These are phyloP conservation scores for Nicotiana paniculata DNA, from an alignment of 257 asterid genomes.

Conservation along the genomic window DNA sequence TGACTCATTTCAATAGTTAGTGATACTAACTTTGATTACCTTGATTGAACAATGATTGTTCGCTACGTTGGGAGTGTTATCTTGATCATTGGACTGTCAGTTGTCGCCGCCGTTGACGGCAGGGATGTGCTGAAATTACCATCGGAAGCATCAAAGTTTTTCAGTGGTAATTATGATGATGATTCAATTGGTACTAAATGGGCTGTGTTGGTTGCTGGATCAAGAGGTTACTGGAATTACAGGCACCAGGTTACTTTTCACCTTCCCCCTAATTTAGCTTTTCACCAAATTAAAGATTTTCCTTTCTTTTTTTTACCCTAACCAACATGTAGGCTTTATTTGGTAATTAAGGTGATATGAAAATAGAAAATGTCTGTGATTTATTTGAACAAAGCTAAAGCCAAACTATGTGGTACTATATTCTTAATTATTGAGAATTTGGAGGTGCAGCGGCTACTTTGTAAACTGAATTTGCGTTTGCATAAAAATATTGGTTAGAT, in stretches of 20 bases:
- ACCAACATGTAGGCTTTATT: neutral
- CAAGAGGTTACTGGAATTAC: constrained; percentile 87
- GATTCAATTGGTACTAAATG: constrained; percentile 75
- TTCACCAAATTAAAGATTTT: neutral
- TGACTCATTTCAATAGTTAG: too few relatives aligned
- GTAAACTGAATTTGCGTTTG: too few relatives aligned
- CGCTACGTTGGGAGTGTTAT: constrained; percentile 13
- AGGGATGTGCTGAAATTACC: constrained; percentile 58
- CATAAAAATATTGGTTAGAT: neutral
- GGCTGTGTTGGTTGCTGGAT: constrained; percentile 92
- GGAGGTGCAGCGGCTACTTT: too few relatives aligned
- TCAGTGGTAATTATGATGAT: constrained; percentile 33
- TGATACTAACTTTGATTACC: too few relatives aligned
- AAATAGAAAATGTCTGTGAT: neutral
- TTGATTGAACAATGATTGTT: too few relatives aligned
- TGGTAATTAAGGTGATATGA: neutral
- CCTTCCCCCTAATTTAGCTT: neutral
- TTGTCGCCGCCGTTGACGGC: constrained; percentile 40
- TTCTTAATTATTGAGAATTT: neutral
- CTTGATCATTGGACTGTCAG: constrained; percentile 38
- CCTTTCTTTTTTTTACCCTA: neutral
- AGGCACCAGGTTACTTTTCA: constrained; percentile 70
- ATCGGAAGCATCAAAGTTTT: constrained; percentile 44
- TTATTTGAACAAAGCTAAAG: neutral
- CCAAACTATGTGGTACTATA: neutral